phyloP scores from a whole-genome alignment of 139 green algal species.

The Coccomyxa sp. region DNA sequence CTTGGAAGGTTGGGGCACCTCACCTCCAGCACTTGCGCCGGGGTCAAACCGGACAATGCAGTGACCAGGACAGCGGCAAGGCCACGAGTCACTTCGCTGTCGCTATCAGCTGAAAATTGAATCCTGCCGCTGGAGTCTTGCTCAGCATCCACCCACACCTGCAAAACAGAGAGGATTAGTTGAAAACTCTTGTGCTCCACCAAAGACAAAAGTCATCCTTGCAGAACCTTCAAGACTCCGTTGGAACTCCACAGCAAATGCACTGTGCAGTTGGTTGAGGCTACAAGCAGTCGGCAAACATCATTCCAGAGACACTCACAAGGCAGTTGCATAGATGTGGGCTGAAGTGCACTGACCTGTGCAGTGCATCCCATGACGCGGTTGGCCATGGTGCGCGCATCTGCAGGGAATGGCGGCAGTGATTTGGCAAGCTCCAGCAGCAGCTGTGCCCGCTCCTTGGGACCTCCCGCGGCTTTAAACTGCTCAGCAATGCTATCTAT shows the following conservation, averaged over 20 bases:
- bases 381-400: slow-evolving; percentile 36
- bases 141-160: slow-evolving; percentile 74
- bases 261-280: background rate
- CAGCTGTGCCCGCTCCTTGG: slow-evolving; percentile 5
- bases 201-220: background rate
- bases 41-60: slow-evolving; percentile 56
- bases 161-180: slow-evolving; percentile 2
- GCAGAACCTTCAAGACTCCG: background rate
- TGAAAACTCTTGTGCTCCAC: background rate
- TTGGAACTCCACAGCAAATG: background rate
- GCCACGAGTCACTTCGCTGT: slow-evolving; percentile 74
- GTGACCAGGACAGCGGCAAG: slow-evolving; percentile 62
- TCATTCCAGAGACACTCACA: background rate
- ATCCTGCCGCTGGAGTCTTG: slow-evolving; percentile 47
- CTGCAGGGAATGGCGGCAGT: slow-evolving; percentile 37
- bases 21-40: slow-evolving; percentile 56
- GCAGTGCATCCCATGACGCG: slow-evolving; percentile 92
- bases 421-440: slow-evolving; percentile 44
- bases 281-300: background rate
- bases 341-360: slow-evolving; percentile 31
- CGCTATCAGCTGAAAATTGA: slow-evolving; percentile 55
- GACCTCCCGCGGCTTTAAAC: background rate
- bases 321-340: background rate
- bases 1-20: background rate
- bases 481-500: background rate